These are phyloP conservation scores for Eucalyptus marginata DNA, from an alignment of 345 rosid species.

Conservation along the genomic window DNA sequence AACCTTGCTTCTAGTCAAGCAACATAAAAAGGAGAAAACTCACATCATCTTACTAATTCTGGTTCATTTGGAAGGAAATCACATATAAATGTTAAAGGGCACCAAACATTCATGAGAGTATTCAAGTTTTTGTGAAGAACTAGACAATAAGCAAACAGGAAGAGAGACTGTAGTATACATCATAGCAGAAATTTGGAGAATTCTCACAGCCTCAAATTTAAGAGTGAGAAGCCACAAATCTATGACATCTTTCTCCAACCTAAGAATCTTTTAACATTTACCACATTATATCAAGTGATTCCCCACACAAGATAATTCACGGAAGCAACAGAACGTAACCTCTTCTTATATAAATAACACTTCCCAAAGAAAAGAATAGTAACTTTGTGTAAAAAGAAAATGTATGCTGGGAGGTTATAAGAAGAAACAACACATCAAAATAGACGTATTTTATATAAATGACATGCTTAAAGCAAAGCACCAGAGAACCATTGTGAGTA, in stretches of 20 bases:
- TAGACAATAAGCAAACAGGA: neutral
- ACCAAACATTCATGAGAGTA: neutral
- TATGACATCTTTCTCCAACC: neutral
- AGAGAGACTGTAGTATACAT: neutral
- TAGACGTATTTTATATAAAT: neutral
- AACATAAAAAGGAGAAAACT: neutral
- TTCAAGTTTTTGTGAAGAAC: neutral
- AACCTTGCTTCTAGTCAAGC: neutral
- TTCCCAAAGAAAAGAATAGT: neutral
- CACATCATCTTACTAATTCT: neutral
- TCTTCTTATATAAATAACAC: neutral
- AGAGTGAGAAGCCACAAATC: neutral
- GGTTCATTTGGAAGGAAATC: neutral
- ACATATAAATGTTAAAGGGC: neutral
- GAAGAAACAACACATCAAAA: neutral
- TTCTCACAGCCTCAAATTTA: neutral
- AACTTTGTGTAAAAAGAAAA: neutral
- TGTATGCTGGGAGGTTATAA: neutral
- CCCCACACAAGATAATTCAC: neutral
- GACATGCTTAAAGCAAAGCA: neutral
- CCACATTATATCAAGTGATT: neutral
- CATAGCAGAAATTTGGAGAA: neutral
- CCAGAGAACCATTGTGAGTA: neutral
- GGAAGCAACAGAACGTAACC: neutral
- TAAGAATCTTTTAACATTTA: neutral